phyloP scores from a whole-genome alignment of 345 rosid species.

The Cardamine chenopodiifolia region DNA sequence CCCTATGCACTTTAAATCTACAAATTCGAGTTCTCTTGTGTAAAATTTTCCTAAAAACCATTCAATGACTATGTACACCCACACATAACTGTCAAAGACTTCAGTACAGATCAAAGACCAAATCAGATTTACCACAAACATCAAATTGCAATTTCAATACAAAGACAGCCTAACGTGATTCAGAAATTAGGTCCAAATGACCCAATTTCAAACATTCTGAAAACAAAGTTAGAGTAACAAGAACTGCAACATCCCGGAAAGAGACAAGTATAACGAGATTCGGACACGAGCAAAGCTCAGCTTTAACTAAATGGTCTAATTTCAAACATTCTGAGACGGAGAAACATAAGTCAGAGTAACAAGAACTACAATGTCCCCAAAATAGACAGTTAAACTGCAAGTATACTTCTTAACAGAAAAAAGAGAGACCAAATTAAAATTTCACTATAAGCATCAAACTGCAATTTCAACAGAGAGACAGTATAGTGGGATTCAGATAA shows the following conservation, averaged over 20 bases:
- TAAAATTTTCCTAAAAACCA: not conserved
- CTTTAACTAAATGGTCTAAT: too few species aligned
- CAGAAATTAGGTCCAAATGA: not conserved
- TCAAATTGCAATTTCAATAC: not conserved
- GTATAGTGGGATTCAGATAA: not conserved
- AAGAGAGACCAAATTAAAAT: not conserved
- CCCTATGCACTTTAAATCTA: not conserved
- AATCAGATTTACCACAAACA: not conserved
- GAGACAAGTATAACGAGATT: too few species aligned
- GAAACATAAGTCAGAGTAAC: not conserved
- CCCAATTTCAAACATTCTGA: not conserved
- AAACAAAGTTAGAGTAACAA: too few species aligned
- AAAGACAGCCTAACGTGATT: not conserved
- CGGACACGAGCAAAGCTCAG: too few species aligned
- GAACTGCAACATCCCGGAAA: too few species aligned
- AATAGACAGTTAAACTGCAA: not conserved
- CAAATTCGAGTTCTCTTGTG: not conserved
- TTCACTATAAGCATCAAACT: constrained; percentile 8
- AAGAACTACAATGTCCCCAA: not conserved
- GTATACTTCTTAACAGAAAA: not conserved
- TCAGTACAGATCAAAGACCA: not conserved
- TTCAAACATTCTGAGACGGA: too few species aligned
- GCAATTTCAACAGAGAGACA: not conserved
- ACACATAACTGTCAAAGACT: not conserved
- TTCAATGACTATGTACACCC: not conserved